These are phyloP conservation scores for Penicillium sp. DNA, from an alignment of 2,329 filamentous ascomycete genomes.

Conservation along the genomic window DNA sequence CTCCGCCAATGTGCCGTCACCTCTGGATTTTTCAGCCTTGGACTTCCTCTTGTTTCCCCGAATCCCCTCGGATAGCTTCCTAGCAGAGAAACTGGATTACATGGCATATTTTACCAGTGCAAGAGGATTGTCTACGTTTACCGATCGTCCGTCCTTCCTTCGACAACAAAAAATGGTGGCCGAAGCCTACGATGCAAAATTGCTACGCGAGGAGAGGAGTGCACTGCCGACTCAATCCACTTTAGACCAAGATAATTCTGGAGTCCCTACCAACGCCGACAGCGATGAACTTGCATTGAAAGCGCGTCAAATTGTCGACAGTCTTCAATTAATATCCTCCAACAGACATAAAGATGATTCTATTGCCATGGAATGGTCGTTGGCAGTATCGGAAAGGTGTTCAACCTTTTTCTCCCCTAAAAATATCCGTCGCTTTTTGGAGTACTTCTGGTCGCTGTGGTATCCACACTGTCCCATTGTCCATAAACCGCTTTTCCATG, in stretches of 20 bases:
- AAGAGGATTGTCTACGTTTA: constrained; percentile 30
- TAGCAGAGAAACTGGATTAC: constrained; percentile 30
- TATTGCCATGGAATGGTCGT: constrained; percentile 27
- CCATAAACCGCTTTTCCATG: constrained; percentile 35
- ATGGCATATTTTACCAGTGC: constrained; percentile 34
- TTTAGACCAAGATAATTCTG: neutral
- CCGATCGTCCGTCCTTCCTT: constrained; percentile 27
- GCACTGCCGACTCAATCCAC: neutral
- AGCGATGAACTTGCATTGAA: neutral
- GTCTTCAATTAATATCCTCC: constrained; percentile 16
- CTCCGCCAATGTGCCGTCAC: constrained; percentile 8
- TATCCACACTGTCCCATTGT: constrained; percentile 40
- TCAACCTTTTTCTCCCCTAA: constrained; percentile 30
- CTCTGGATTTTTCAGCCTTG: constrained; percentile 27
- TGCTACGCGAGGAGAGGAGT: neutral
- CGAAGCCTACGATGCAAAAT: constrained; percentile 17
- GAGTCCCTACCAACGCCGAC: neutral
- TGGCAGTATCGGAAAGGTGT: constrained; percentile 15
- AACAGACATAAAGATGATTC: constrained; percentile 19
- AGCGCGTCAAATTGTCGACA: constrained; percentile 21
- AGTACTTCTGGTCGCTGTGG: constrained; percentile 39
- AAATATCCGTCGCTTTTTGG: constrained; percentile 33
- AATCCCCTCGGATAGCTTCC: constrained; percentile 19
- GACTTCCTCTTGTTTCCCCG: constrained; percentile 26
- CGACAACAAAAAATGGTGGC: constrained; percentile 26